A percentile compares a stretch with the other conserved stretches of the same genome.
phyloP scores from a whole-genome alignment of 495 filamentous ascomycete genomes.

The Penicillium egyptiacum region DNA sequence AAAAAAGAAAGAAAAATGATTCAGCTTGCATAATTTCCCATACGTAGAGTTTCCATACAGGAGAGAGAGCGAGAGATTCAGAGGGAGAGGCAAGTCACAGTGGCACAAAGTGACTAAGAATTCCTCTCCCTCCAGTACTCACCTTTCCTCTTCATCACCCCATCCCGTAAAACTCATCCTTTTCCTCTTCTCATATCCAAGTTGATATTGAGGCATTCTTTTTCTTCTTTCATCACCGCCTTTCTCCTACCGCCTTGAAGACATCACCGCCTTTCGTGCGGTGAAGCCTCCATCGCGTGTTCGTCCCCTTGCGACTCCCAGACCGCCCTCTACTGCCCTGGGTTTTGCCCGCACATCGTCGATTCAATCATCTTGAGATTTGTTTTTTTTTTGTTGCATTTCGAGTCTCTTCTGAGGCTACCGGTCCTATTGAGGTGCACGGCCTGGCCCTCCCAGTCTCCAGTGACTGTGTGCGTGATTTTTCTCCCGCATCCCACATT shows the following conservation, averaged over 20 bases:
- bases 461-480: constrained; percentile 9
- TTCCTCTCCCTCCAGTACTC: constrained; percentile 9
- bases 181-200: neutral
- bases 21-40: constrained; percentile 1
- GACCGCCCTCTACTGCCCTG: constrained; percentile 44
- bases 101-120: constrained; percentile 18
- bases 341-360: constrained; percentile 41
- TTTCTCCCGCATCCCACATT: constrained; percentile 8
- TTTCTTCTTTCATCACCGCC: constrained; percentile 10
- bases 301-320: constrained; percentile 30
- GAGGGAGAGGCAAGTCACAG: constrained; percentile 10
- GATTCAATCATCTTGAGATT: constrained; percentile 8
- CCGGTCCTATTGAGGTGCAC: constrained; percentile 8
- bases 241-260: constrained; percentile 40
- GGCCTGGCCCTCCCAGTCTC: constrained; percentile 6
- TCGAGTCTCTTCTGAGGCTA: constrained; percentile 7
- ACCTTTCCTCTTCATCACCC: constrained; percentile 10
- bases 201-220: neutral
- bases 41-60: constrained; percentile 8
- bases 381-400: neutral
- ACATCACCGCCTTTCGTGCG: constrained; percentile 51
- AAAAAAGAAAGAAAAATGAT: neutral
- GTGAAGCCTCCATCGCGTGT: constrained; percentile 39
- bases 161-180: neutral
- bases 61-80: neutral